Conservation (phyloP, 108 stramenopile genomes). For the Skeletonema grethae region DNA sequence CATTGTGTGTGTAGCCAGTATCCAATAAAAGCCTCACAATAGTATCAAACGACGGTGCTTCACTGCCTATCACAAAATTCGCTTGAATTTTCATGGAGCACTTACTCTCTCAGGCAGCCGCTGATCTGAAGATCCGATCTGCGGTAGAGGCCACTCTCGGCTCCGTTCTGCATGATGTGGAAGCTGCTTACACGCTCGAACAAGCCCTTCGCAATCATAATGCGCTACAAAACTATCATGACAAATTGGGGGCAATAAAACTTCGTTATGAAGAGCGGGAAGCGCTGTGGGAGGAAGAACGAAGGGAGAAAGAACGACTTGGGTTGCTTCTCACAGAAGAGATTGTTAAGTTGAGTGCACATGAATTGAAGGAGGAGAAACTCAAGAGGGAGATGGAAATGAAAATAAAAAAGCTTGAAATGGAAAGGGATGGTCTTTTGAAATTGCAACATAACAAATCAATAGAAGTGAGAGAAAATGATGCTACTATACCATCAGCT, state of each 20-base stretch:
- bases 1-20: too few relatives aligned
- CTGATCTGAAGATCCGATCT: conserved; percentile 39
- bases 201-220: conserved; percentile 22
- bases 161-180: conserved; percentile 45
- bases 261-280: conserved; percentile 27
- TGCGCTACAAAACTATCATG: conserved; percentile 18
- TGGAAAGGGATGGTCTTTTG: not conserved
- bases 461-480: not conserved
- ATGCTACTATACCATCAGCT: not conserved
- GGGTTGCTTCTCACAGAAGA: conserved; percentile 29
- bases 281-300: conserved; percentile 33
- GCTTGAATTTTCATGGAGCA: conserved; percentile 21
- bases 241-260: conserved; percentile 15
- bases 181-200: conserved; percentile 37
- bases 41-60: too few relatives aligned
- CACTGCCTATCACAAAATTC: not conserved
- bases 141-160: conserved; percentile 36
- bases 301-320: conserved; percentile 37
- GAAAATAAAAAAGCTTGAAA: conserved; percentile 15
- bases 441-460: not conserved
- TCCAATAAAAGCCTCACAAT: too few relatives aligned
- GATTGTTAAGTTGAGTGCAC: conserved; percentile 29
- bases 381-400: conserved; percentile 17
- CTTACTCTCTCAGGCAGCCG: conserved; percentile 36
- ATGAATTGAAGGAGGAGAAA: conserved; percentile 29